Base-by-base conservation (phyloP, 2,329 filamentous ascomycete genomes). In the Mycosphaerella sp. region DNA sequence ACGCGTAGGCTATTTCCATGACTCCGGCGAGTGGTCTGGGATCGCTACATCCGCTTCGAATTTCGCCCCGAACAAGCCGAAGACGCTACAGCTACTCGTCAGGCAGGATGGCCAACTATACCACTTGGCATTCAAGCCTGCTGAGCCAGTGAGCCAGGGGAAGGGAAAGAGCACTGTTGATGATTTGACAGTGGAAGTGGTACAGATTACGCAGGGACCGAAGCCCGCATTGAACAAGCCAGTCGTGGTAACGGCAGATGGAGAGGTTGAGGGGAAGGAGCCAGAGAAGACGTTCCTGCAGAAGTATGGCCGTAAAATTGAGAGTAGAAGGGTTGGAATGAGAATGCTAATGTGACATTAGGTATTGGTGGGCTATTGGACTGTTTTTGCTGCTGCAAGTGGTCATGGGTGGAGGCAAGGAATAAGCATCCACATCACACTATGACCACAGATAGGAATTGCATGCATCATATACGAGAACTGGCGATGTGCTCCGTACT, bases 221-320 rank as follows among this genome's bases (percentile, higher is more conserved):
- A 68, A 70, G 58, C 73, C 74, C 8, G 64, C 69, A 4, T 59
- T 78, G 63, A 78, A 81, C 55, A 80, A 76, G 45, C 79, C 80
- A 0, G 76, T 80, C 48, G 70, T 79, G 50, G 70, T 80, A 58
- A 81, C 80, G 61, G 76, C 78, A 29, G 73, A 76, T 45, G 82
- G 82, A 0, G 74, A 72, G 59, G 73, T 83, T 47, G 73, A 66
- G 12, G 65, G 69, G 4, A 64, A 74, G 59, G 74, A 75, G 63
- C 69, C 69, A 7, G 73, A 78, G 64, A 78, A 77, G 70, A 69
- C 69, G 2, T 78, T 78, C 59, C 64, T 78, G 58, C 76, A 78
- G 61, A 78, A 78, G 75, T 77, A 60, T 61, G 73, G 69, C 34
- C 10, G 34, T n/a, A 10, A 2, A 38, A 7, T 11, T 38, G 34